A percentile compares a stretch with the other conserved stretches of the same genome.
phyloP scores from a whole-genome alignment of 139 green algal species.

The Picocystis salinarum region DNA sequence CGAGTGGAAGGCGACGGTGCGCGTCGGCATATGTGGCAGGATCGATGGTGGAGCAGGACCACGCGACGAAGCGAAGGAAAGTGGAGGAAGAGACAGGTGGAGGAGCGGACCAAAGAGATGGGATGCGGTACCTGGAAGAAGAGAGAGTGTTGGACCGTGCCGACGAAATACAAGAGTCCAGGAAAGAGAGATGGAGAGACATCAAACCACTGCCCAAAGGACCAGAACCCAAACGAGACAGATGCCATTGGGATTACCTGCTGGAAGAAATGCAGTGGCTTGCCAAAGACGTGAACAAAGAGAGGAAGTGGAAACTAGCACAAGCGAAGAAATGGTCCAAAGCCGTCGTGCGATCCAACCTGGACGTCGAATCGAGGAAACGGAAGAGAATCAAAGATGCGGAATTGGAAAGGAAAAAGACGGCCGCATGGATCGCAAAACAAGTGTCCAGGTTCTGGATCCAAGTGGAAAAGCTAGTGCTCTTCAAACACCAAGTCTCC shows the following conservation, averaged over 20 bases:
- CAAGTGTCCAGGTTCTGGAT: slow-evolving; percentile 60
- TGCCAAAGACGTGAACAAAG: slow-evolving; percentile 67
- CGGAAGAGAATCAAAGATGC: slow-evolving; percentile 13
- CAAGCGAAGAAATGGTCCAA: slow-evolving; percentile 39
- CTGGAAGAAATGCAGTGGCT: slow-evolving; percentile 93
- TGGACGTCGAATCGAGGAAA: slow-evolving; percentile 43
- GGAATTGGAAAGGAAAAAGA: slow-evolving; percentile 37
- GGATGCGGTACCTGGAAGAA: too few relatives aligned
- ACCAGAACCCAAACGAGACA: background rate
- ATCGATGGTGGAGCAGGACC: too few relatives aligned
- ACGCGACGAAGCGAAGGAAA: too few relatives aligned
- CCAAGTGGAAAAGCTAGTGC: slow-evolving; percentile 72
- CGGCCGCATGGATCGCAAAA: background rate
- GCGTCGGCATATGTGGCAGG: too few relatives aligned
- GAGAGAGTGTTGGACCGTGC: too few relatives aligned
- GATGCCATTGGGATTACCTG: slow-evolving; percentile 75
- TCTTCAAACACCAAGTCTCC: background rate
- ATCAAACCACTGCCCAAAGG: background rate
- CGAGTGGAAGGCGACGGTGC: too few relatives aligned
- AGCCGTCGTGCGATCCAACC: slow-evolving; percentile 31
- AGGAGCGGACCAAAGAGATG: too few relatives aligned
- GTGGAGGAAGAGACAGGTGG: too few relatives aligned
- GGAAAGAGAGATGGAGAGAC: too few relatives aligned
- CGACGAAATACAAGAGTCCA: too few relatives aligned
- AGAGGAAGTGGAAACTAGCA: slow-evolving; percentile 52